These are phyloP conservation scores for Oleoguttula mirabilis DNA, from an alignment of 495 filamentous ascomycete genomes.

Conservation along the genomic window DNA sequence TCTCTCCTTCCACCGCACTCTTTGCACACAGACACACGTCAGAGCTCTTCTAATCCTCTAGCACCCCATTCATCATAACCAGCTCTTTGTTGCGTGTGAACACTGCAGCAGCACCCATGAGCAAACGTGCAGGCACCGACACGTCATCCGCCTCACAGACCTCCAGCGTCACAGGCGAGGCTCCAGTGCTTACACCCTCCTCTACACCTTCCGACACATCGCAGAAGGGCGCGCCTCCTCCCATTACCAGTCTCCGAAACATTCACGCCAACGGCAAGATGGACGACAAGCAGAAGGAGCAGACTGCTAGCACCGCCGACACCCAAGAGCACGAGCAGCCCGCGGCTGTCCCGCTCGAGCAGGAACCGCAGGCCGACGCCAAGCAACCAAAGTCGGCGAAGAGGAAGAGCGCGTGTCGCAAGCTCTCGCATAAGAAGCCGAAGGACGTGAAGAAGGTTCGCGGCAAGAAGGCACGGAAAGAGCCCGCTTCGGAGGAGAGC, in stretches of 20 bases:
- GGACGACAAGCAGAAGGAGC: background rate
- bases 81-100: too few relatives aligned
- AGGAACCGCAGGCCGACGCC: background rate
- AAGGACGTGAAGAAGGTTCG: background rate
- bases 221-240: background rate
- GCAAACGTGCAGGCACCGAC: constrained; percentile 1
- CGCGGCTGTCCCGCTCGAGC: background rate
- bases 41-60: too few relatives aligned
- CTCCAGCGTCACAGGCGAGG: background rate
- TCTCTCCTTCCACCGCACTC: too few relatives aligned
- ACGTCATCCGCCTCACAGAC: background rate
- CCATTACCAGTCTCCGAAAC: background rate
- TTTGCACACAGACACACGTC: too few relatives aligned
- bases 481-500: too few relatives aligned
- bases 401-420: background rate
- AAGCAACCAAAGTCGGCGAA: background rate
- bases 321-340: background rate
- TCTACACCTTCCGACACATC: background rate
- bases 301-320: background rate
- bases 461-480: background rate
- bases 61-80: too few relatives aligned
- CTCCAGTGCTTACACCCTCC: background rate
- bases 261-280: background rate
- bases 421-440: background rate
- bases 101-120: constrained; percentile 1